These are phyloP conservation scores for Dryadomyces sulphureus DNA, from an alignment of 2,329 filamentous ascomycete genomes.

Conservation along the genomic window DNA sequence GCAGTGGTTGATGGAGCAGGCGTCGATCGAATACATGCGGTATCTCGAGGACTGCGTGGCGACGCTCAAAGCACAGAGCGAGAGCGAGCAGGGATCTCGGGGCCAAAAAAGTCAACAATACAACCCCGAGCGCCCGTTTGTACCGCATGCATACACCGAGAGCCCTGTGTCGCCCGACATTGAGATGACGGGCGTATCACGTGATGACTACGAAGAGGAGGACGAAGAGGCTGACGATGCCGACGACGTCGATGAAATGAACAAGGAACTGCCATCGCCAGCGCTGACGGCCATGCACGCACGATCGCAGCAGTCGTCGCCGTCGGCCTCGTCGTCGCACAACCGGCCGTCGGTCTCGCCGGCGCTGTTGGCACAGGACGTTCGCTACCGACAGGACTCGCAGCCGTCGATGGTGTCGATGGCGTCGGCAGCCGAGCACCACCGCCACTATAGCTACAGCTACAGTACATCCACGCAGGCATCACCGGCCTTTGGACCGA, in stretches of 20 bases:
- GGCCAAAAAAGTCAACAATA: slow-evolving; percentile 10
- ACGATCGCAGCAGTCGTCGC: slow-evolving; percentile 15
- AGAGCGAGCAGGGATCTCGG: slow-evolving; percentile 15
- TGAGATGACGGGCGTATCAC: slow-evolving; percentile 36
- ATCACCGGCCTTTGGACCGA: slow-evolving; percentile 43
- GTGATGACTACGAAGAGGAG: not conserved
- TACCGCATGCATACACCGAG: slow-evolving; percentile 19
- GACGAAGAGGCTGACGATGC: not conserved
- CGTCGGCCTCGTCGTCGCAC: not conserved
- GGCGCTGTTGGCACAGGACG: slow-evolving; percentile 30
- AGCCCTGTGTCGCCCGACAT: slow-evolving; percentile 28
- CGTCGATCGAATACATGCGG: slow-evolving; percentile 88
- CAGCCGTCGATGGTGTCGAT: slow-evolving; percentile 36
- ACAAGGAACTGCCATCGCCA: slow-evolving; percentile 1
- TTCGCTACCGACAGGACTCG: slow-evolving; percentile 28
- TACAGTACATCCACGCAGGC: slow-evolving; percentile 31
- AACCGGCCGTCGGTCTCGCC: slow-evolving; percentile 26
- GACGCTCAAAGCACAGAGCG: slow-evolving; percentile 54
- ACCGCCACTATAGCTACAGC: slow-evolving; percentile 35
- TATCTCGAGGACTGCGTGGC: slow-evolving; percentile 82
- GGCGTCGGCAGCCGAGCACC: slow-evolving; percentile 29
- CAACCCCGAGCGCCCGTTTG: slow-evolving; percentile 13
- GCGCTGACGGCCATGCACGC: not conserved
- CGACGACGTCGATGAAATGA: slow-evolving; percentile 1
- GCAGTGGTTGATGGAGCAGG: slow-evolving; percentile 25